Conservation (phyloP, 108 stramenopile species). For the Discostella stelligeroides region DNA sequence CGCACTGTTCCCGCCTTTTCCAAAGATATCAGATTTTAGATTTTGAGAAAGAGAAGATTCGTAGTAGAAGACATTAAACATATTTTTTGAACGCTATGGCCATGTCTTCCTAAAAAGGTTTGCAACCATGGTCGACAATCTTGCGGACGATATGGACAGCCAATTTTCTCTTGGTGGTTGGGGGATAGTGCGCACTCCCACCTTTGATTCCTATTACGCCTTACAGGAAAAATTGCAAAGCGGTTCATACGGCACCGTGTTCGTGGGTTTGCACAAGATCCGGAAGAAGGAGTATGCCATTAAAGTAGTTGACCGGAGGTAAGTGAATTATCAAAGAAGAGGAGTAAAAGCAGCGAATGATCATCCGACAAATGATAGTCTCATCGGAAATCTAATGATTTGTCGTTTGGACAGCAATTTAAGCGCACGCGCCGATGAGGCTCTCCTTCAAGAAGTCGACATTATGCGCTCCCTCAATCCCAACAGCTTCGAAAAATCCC, state of each 20-base stretch:
- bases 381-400: slow-evolving; percentile 40
- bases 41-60: too few species aligned
- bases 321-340: neutral
- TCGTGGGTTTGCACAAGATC: slow-evolving; percentile 47
- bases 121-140: too few species aligned
- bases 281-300: slow-evolving; percentile 58
- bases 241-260: slow-evolving; percentile 77
- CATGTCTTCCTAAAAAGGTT: too few species aligned
- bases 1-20: too few species aligned
- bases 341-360: neutral
- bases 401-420: slow-evolving; percentile 39
- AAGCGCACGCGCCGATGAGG: slow-evolving; percentile 49
- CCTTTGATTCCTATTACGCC: slow-evolving; percentile 59
- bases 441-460: slow-evolving; percentile 67
- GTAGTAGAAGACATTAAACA: too few species aligned
- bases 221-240: slow-evolving; percentile 56
- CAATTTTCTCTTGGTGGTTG: too few species aligned
- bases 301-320: slow-evolving; percentile 70
- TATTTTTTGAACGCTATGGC: too few species aligned
- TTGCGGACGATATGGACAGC: too few species aligned
- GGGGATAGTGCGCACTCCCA: too few species aligned
- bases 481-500: slow-evolving; percentile 9
- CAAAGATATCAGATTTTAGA: too few species aligned
- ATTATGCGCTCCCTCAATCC: slow-evolving; percentile 52
- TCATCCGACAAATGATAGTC: neutral